phyloP scores from a whole-genome alignment of 2,329 filamentous ascomycete genomes.

The Harringtonia lauricola region DNA sequence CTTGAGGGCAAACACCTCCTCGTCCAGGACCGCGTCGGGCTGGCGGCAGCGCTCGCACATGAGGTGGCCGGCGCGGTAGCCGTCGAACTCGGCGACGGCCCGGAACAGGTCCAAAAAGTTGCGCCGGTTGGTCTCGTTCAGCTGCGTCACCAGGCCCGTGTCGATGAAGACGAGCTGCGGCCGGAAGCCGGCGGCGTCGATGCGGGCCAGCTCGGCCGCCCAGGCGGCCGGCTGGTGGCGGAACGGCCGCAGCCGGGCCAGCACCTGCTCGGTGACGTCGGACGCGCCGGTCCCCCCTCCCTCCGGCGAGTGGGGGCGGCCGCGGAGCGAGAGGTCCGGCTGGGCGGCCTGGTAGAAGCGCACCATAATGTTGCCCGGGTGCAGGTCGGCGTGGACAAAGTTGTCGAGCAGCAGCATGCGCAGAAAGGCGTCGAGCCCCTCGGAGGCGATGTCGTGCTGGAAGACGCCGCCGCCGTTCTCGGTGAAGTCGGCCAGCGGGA shows the following conservation, averaged over 20 bases:
- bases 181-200: conserved; percentile 80
- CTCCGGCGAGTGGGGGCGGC: background rate
- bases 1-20: conserved; percentile 83
- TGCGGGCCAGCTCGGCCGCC: conserved; percentile 60
- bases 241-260: conserved; percentile 67
- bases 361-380: conserved; percentile 98
- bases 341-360: conserved; percentile 83
- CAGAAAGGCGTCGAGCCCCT: conserved; percentile 89
- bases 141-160: conserved; percentile 86
- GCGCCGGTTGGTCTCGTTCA: conserved; percentile 72
- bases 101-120: conserved; percentile 97
- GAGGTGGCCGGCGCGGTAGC: conserved; percentile 84
- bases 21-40: conserved; percentile 77
- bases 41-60: conserved; percentile 96
- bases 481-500: conserved; percentile 81
- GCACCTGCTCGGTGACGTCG: conserved; percentile 80
- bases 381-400: conserved; percentile 91
- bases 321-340: conserved; percentile 42
- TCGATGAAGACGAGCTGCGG: conserved; percentile 97
- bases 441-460: conserved; percentile 86
- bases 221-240: conserved; percentile 57
- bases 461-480: conserved; percentile 87
- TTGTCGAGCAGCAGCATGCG: conserved; percentile 97
- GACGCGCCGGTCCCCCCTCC: conserved; percentile 17
- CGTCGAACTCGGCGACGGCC: conserved; percentile 91